These are phyloP conservation scores for Candida cerambycidarum DNA, from an alignment of 805 yeast species.

Conservation along the genomic window DNA sequence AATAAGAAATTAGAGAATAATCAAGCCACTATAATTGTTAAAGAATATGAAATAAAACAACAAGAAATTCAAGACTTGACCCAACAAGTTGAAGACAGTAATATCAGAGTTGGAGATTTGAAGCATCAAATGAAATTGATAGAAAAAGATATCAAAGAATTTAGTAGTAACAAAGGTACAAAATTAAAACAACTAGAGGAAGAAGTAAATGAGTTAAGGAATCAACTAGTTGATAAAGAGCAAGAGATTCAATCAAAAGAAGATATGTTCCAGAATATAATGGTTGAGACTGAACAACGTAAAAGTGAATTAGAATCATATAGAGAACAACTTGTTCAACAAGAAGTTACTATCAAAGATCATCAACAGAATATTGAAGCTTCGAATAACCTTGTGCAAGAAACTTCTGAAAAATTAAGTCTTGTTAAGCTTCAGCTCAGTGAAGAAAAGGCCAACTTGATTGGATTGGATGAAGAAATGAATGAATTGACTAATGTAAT, in stretches of 20 bases:
- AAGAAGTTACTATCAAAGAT: slow-evolving; percentile 18
- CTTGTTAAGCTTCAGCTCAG: slow-evolving; percentile 37
- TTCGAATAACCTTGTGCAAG: slow-evolving; percentile 19
- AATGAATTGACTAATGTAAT: slow-evolving; percentile 53
- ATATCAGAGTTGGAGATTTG: slow-evolving; percentile 27
- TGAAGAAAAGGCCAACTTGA: slow-evolving; percentile 55
- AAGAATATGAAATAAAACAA: slow-evolving; percentile 46
- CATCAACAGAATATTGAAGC: slow-evolving; percentile 25
- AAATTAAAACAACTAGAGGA: slow-evolving; percentile 65
- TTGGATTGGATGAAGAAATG: slow-evolving; percentile 77
- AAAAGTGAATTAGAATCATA: slow-evolving; percentile 52
- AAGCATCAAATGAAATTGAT: slow-evolving; percentile 50
- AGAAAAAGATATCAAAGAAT: slow-evolving; percentile 80
- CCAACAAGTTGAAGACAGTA: slow-evolving; percentile 35
- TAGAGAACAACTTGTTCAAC: slow-evolving; percentile 41
- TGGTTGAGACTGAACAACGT: slow-evolving; percentile 70
- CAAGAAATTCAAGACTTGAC: slow-evolving; percentile 47
- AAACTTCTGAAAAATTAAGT: slow-evolving; percentile 19
- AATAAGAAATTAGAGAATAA: slow-evolving; percentile 56
- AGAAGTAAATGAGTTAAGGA: slow-evolving; percentile 45
- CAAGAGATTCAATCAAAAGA: slow-evolving; percentile 44
- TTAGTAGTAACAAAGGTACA: slow-evolving; percentile 72
- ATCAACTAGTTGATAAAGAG: slow-evolving; percentile 40
- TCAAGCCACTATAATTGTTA: slow-evolving; percentile 54
- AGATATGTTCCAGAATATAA: slow-evolving; percentile 58